phyloP scores from a whole-genome alignment of 768 basidiomycete genomes.

The Boletus sensibilis region DNA sequence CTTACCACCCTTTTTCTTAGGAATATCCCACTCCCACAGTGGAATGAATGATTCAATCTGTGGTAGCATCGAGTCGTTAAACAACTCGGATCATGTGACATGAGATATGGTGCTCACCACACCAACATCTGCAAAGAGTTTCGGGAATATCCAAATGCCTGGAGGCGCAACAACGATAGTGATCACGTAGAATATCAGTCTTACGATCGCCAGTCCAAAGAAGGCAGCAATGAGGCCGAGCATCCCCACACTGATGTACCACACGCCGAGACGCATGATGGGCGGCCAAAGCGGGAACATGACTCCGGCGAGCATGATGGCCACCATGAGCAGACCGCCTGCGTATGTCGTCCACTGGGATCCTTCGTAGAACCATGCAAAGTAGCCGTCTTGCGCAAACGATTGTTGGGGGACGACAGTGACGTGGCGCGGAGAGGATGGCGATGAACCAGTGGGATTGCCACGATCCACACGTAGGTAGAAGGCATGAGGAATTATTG shows the following conservation, averaged over 20 bases:
- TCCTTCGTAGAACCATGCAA: slow-evolving; percentile 96
- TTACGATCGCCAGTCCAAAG: slow-evolving; percentile 85
- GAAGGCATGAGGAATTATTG: slow-evolving; percentile 81
- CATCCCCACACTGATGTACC: slow-evolving; percentile 89
- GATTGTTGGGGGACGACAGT: slow-evolving; percentile 73
- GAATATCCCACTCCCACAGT: slow-evolving; percentile 93
- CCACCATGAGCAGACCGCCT: slow-evolving; percentile 88
- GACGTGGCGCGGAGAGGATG: slow-evolving; percentile 71
- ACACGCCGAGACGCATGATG: slow-evolving; percentile 88
- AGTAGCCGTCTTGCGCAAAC: slow-evolving; percentile 80
- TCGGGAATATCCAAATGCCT: slow-evolving; percentile 99
- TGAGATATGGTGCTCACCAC: slow-evolving; percentile 64
- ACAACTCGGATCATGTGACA: neutral
- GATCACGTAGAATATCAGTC: slow-evolving; percentile 90
- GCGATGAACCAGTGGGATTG: slow-evolving; percentile 44
- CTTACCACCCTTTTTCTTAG: no score
- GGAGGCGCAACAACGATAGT: slow-evolving; percentile 84
- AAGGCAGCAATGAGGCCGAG: slow-evolving; percentile 87
- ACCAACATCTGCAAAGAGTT: slow-evolving; percentile 96
- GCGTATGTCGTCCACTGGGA: slow-evolving; percentile 92
- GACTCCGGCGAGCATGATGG: slow-evolving; percentile 90
- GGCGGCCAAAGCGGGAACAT: slow-evolving; percentile 99
- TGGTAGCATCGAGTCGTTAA: neutral
- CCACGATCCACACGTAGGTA: slow-evolving; percentile 90
- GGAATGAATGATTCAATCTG: slow-evolving; percentile 98